phyloP scores from a whole-genome alignment of 331 rosid species.

The Malus hybrid region DNA sequence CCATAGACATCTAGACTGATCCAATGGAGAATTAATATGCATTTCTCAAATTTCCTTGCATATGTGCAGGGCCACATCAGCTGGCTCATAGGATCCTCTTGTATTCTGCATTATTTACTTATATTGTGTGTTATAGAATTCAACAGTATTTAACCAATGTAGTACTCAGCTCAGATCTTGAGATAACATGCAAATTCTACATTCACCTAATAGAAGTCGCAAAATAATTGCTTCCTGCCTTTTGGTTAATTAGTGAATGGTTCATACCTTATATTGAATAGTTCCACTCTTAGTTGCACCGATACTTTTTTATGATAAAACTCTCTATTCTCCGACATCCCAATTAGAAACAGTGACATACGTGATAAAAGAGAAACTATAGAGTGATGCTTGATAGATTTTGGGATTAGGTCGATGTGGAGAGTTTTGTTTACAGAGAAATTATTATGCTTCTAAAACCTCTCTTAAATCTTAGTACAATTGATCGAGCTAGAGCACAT shows the following conservation, averaged over 20 bases:
- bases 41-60: not conserved
- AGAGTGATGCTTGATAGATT: not conserved
- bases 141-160: not conserved
- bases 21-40: not conserved
- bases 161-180: not conserved
- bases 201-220: not conserved
- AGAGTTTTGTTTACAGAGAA: not conserved
- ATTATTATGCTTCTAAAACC: not conserved
- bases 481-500: not conserved
- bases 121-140: not conserved
- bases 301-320: no score
- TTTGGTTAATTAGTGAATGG: not conserved
- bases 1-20: not conserved
- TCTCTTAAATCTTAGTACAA: not conserved
- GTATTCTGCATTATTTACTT: not conserved
- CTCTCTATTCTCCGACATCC: no score
- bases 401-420: not conserved
- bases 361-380: not conserved
- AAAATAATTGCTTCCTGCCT: not conserved
- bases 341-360: no score
- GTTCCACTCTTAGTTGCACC: no score
- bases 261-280: not conserved
- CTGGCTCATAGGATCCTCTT: not conserved
- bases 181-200: not conserved
- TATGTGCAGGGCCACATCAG: not conserved